These are phyloP conservation scores for Dendrobium chrysotoxum DNA, from an alignment of 106 monocot species.

Conservation along the genomic window DNA sequence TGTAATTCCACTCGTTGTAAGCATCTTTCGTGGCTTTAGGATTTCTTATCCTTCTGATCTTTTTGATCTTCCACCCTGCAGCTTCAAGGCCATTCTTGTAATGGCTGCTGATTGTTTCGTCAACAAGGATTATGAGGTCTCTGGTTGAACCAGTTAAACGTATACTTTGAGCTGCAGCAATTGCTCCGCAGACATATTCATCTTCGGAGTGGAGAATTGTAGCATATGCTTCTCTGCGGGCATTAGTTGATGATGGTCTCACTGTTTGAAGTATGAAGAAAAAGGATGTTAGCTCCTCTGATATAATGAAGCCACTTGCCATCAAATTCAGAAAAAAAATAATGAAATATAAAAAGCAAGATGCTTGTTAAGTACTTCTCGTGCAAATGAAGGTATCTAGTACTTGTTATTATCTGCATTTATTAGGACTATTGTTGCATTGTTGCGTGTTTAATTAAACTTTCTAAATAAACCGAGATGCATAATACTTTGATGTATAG, in stretches of 20 bases:
- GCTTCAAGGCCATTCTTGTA: constrained; percentile 51
- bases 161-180: constrained; percentile 70
- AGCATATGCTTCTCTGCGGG: constrained; percentile 52
- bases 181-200: constrained; percentile 66
- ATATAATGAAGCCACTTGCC: not conserved
- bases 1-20: constrained; percentile 88
- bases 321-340: not conserved
- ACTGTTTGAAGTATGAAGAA: constrained; percentile 18
- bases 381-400: too few relatives aligned
- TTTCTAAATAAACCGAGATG: too few relatives aligned
- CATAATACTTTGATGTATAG: too few relatives aligned
- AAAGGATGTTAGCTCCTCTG: not conserved
- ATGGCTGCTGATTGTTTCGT: constrained; percentile 42
- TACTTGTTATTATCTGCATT: not conserved
- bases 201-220: constrained; percentile 71
- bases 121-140: constrained; percentile 68
- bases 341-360: not conserved
- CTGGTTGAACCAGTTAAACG: constrained; percentile 55
- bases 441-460: too few relatives aligned
- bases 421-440: not conserved
- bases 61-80: constrained; percentile 67
- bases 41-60: constrained; percentile 60
- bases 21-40: constrained; percentile 60
- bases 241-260: constrained; percentile 23
- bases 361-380: not conserved